Conservation (phyloP, 2,329 filamentous ascomycete genomes). For the Clarireedia paspali region DNA sequence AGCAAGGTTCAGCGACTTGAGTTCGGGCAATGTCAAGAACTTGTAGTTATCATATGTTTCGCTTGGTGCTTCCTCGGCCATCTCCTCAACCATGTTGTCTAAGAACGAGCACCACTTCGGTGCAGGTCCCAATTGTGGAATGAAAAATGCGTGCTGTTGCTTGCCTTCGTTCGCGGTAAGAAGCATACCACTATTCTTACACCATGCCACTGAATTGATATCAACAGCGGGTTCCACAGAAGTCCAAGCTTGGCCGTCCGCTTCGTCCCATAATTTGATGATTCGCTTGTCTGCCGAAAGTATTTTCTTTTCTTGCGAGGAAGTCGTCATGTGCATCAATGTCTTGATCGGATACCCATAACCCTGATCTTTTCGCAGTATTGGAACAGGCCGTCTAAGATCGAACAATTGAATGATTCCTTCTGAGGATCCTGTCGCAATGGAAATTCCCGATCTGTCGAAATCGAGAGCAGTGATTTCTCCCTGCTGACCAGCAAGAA, state of each 20-base stretch:
- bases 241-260: constrained; percentile 82
- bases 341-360: constrained; percentile 91
- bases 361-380: constrained; percentile 90
- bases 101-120: constrained; percentile 95
- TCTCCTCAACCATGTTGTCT: constrained; percentile 96
- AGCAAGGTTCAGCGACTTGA: constrained; percentile 76
- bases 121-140: constrained; percentile 86
- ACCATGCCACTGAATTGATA: constrained; percentile 90
- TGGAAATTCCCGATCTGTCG: constrained; percentile 70
- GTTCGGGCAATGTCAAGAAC: constrained; percentile 83
- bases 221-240: constrained; percentile 93
- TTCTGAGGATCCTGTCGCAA: constrained; percentile 80
- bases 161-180: constrained; percentile 94
- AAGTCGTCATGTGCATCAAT: constrained; percentile 62
- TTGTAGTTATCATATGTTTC: constrained; percentile 99
- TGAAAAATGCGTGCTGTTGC: constrained; percentile 91
- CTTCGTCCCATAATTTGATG: constrained; percentile 92
- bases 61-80: constrained; percentile 74
- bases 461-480: constrained; percentile 87
- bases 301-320: constrained; percentile 75
- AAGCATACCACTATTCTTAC: constrained; percentile 87
- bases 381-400: constrained; percentile 74
- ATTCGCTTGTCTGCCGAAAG: constrained; percentile 90
- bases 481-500: constrained; percentile 60
- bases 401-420: constrained; percentile 90